Evolutionary conservation across 2,329 filamentous ascomycete species (phyloP).

Genomic region (Xylariaceae sp.): DNA sequence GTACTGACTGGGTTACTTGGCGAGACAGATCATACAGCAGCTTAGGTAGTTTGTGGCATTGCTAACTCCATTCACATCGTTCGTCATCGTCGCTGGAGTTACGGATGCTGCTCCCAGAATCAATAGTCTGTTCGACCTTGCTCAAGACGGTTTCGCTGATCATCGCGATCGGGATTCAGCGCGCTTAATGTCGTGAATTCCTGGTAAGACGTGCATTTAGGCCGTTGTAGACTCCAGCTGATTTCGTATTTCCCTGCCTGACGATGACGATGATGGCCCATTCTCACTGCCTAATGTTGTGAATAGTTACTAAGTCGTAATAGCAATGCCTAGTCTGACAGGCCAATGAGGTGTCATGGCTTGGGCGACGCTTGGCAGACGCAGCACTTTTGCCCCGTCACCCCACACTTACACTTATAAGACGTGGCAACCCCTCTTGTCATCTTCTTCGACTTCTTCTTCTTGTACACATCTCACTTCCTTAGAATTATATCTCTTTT

Average conservation of each 20-base stretch:
- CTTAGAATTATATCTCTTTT: too few relatives aligned
- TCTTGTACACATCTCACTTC: background rate
- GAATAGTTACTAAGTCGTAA: background rate
- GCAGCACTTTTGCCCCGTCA: background rate
- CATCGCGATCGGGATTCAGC: too few relatives aligned
- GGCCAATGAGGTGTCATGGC: background rate
- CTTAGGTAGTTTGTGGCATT: background rate
- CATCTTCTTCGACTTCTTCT: background rate
- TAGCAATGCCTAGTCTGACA: background rate
- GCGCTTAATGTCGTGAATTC: too few relatives aligned
- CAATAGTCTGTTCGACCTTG: background rate
- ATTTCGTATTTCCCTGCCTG: too few relatives aligned
- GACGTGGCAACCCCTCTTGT: background rate
- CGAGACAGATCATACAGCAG: background rate
- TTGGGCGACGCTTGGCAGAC: background rate
- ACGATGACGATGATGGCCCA: too few relatives aligned
- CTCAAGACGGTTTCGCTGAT: background rate
- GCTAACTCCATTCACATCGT: background rate
- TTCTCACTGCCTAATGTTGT: too few relatives aligned
- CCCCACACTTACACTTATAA: background rate
- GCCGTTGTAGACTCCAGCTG: too few relatives aligned
- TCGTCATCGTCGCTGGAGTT: background rate
- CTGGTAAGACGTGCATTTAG: too few relatives aligned
- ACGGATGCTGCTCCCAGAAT: background rate
- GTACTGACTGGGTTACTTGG: background rate